These are phyloP conservation scores for Drechslerella coelobrocha DNA, from an alignment of 2,329 filamentous ascomycete genomes.

Conservation along the genomic window DNA sequence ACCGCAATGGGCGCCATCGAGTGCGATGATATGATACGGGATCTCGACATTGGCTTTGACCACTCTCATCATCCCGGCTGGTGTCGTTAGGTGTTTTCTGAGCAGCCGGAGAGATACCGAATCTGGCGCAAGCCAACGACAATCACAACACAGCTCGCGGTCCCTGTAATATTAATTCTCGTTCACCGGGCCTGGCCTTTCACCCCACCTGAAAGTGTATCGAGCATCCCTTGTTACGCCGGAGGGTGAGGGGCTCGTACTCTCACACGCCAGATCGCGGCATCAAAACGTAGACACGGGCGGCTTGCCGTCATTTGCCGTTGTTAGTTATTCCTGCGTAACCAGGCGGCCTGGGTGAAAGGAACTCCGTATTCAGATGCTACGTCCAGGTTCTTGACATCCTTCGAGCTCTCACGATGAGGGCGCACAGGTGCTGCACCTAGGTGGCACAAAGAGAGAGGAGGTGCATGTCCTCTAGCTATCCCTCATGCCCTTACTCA, in stretches of 20 bases:
- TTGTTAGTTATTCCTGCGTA: conserved; percentile 21
- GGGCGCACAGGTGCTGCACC: not conserved
- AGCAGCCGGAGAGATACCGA: not conserved
- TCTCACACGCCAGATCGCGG: not conserved
- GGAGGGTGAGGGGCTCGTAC: too few relatives aligned
- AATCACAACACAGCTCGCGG: not conserved
- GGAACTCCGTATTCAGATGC: conserved; percentile 31
- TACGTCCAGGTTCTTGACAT: conserved; percentile 25
- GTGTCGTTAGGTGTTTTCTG: not conserved
- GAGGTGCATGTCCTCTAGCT: too few relatives aligned
- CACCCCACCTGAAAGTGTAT: too few relatives aligned
- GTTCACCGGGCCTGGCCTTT: not conserved
- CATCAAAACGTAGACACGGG: not conserved
- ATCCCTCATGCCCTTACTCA: not conserved
- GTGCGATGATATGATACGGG: too few relatives aligned
- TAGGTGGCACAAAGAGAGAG: conserved; percentile 6
- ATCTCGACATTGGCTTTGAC: too few relatives aligned
- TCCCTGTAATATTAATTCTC: not conserved
- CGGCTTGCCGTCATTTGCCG: conserved; percentile 15
- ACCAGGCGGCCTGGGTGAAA: not conserved
- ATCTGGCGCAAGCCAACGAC: not conserved
- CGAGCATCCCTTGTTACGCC: too few relatives aligned
- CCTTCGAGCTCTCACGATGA: not conserved
- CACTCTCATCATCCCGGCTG: not conserved
- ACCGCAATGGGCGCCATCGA: not conserved